These are phyloP conservation scores for Cyclospora cayetanensis DNA, from an alignment of 169 alveolate species.

Conservation along the genomic window DNA sequence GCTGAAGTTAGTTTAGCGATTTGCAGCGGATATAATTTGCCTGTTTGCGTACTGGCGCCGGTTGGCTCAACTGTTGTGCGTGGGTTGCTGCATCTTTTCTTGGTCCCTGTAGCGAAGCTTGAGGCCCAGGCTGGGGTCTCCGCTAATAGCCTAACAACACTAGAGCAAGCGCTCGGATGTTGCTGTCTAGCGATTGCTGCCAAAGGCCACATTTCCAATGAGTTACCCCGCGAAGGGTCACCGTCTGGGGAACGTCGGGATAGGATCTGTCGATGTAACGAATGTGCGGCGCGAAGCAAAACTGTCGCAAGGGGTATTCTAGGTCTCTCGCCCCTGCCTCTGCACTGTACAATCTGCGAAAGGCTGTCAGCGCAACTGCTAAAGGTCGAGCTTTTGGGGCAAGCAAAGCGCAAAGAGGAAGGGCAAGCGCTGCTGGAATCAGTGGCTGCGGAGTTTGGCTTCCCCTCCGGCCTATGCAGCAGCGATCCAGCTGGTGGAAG, in stretches of 20 bases:
- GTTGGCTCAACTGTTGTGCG: background rate
- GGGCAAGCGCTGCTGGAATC: background rate
- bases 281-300: background rate
- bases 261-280: background rate
- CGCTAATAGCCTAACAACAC: background rate
- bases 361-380: slow-evolving; percentile 21
- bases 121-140: background rate
- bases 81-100: background rate
- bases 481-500: background rate
- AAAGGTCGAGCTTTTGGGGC: background rate
- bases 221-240: background rate
- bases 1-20: too few species aligned
- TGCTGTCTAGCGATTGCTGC: background rate
- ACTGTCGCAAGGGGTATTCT: background rate
- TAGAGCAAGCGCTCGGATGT: background rate
- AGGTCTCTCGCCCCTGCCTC: background rate
- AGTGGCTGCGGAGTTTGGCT: background rate
- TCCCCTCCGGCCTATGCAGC: slow-evolving; percentile 1
- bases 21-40: background rate
- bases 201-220: background rate
- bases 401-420: background rate
- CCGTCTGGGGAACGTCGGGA: background rate
- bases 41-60: background rate
- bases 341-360: background rate
- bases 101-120: slow-evolving; percentile 17